A percentile compares a stretch with the other conserved stretches of the same genome.
Evolutionary conservation across 2,329 filamentous ascomycete genomes (phyloP).

Genomic region (Talaromyces rugulosus): DNA sequence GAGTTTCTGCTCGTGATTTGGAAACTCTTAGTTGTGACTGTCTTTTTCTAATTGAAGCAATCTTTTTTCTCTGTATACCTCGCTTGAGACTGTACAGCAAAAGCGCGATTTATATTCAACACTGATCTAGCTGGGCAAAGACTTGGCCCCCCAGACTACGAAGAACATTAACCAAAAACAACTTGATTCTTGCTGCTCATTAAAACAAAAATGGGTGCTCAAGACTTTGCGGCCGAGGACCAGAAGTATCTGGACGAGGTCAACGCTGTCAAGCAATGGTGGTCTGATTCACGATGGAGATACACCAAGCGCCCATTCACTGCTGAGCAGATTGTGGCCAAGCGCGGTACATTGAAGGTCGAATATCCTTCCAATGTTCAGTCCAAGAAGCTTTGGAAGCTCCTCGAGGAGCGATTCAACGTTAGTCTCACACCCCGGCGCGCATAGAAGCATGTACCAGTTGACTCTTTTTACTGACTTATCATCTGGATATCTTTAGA

Average conservation of each 20-base stretch:
- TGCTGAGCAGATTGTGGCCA: conserved; percentile 93
- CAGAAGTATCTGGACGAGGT: conserved; percentile 77
- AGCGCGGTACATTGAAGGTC: conserved; percentile 86
- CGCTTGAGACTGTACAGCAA: not conserved
- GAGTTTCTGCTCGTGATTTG: not conserved
- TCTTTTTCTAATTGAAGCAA: not conserved
- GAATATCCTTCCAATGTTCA: conserved; percentile 85
- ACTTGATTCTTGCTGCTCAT: not conserved
- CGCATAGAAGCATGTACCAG: not conserved
- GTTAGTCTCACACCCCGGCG: conserved; percentile 42
- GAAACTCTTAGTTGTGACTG: conserved; percentile 18
- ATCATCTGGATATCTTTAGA: conserved; percentile 46
- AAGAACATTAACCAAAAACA: not conserved
- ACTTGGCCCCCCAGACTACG: not conserved
- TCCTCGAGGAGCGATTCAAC: conserved; percentile 80
- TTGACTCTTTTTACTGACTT: conserved; percentile 16
- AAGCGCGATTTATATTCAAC: not conserved
- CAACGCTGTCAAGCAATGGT: conserved; percentile 87
- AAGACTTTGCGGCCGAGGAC: conserved; percentile 59
- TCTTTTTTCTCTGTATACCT: not conserved
- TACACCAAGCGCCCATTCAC: conserved; percentile 90
- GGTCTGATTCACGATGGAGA: conserved; percentile 86
- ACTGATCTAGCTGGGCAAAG: not conserved
- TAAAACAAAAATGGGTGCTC: conserved; percentile 9
- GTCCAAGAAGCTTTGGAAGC: conserved; percentile 91